Evolutionary conservation across 1,284 basidiomycete species (phyloP).

Genomic region (Amylostereum areolatum): DNA sequence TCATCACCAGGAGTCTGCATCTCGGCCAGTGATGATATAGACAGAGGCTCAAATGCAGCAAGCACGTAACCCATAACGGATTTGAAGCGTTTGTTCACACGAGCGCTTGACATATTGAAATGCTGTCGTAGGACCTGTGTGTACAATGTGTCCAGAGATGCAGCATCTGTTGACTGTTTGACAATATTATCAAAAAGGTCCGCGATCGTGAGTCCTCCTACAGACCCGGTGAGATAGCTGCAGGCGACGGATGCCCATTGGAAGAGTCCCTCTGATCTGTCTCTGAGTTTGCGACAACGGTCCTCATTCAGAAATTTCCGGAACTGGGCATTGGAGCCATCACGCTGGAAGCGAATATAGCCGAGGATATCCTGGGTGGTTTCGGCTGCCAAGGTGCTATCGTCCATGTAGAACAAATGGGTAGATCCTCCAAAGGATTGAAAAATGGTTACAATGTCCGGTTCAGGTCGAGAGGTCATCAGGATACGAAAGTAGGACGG

Average conservation of each 20-base stretch:
- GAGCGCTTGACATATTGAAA: background rate
- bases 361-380: background rate
- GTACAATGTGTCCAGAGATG: background rate
- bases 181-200: background rate
- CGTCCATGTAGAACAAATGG: background rate
- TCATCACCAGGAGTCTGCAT: background rate
- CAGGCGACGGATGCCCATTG: background rate
- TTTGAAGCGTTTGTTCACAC: background rate
- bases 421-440: background rate
- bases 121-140: background rate
- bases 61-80: background rate
- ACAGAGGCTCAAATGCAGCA: background rate
- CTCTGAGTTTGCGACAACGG: background rate
- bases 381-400: background rate
- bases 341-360: background rate
- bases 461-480: slow-evolving; percentile 12
- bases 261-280: background rate
- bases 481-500: slow-evolving; percentile 10
- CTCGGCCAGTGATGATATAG: background rate
- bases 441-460: background rate
- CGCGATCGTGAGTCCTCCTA: background rate
- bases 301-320: background rate
- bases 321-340: background rate
- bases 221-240: background rate
- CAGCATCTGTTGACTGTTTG: background rate